Percentiles rank a stretch among this genome's conserved stretches.
Evolutionary conservation across 257 asterid genomes (phyloP).

Genomic region (Leonotis leonurus): DNA sequence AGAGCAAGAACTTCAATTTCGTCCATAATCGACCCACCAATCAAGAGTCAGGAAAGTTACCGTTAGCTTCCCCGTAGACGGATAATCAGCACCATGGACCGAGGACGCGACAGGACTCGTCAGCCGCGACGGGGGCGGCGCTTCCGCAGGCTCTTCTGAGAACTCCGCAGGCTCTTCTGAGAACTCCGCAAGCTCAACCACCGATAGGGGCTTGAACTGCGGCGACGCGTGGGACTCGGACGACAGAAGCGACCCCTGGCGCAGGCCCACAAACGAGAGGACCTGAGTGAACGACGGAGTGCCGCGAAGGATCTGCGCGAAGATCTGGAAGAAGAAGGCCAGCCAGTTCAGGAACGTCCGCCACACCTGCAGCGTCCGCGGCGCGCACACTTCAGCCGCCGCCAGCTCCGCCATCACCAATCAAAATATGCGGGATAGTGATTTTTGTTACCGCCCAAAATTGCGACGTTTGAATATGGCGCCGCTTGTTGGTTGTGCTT

Average conservation of each 20-base stretch:
- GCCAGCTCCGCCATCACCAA: constrained; percentile 76
- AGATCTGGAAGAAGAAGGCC: constrained; percentile 82
- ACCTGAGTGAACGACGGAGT: constrained; percentile 73
- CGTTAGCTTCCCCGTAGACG: constrained; percentile 31
- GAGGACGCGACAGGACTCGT: constrained; percentile 16
- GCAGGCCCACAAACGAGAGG: constrained; percentile 55
- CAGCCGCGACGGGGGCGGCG: constrained; percentile 23
- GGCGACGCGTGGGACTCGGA: constrained; percentile 32
- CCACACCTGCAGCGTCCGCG: constrained; percentile 80
- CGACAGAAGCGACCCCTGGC: constrained; percentile 40
- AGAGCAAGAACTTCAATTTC: constrained; percentile 3
- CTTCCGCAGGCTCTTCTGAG: constrained; percentile 32
- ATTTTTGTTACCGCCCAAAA: not conserved
- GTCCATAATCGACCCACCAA: constrained; percentile 2
- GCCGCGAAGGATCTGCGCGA: constrained; percentile 82
- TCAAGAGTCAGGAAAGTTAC: constrained; percentile 21
- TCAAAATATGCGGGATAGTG: constrained; percentile 3
- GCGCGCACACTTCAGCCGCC: constrained; percentile 71
- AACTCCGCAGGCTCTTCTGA: constrained; percentile 33
- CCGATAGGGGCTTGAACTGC: constrained; percentile 68
- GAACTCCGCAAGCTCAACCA: constrained; percentile 54
- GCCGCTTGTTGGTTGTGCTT: not conserved
- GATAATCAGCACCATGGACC: constrained; percentile 13
- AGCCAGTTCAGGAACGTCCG: constrained; percentile 77
- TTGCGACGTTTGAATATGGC: not conserved